A percentile compares a stretch with the other conserved stretches of the same genome.
phyloP scores from a whole-genome alignment of 352 stramenopile genomes.

The Phytophthora ramorum region DNA sequence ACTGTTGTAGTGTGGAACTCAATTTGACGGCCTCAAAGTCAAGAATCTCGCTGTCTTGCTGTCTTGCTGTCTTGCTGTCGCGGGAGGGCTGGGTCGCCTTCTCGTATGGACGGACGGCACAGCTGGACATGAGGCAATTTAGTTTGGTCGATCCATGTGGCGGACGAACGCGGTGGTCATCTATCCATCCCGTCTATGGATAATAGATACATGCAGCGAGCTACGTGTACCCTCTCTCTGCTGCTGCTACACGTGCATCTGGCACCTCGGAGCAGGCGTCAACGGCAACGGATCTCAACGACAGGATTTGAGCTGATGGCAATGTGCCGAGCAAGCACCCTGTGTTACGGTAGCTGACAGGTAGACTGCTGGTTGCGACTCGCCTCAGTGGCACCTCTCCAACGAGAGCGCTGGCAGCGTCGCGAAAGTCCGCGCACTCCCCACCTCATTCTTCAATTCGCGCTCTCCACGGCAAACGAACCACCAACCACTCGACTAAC shows the following conservation, averaged over 20 bases:
- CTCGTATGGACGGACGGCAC: too few relatives aligned
- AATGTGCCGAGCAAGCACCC: too few relatives aligned
- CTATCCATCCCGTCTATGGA: background rate
- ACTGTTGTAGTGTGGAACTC: too few relatives aligned
- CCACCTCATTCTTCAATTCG: slow-evolving; percentile 18
- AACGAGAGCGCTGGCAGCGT: background rate
- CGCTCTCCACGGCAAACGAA: slow-evolving; percentile 15
- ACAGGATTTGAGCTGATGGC: slow-evolving; percentile 18
- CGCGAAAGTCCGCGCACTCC: background rate
- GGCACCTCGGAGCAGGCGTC: slow-evolving; percentile 11
- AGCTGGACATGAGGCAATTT: slow-evolving; percentile 5
- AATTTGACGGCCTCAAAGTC: too few relatives aligned
- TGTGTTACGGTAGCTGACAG: slow-evolving; percentile 1
- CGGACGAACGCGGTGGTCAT: slow-evolving; percentile 14
- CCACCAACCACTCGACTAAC: slow-evolving; percentile 1
- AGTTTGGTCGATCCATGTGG: slow-evolving; percentile 6
- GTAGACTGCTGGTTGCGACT: slow-evolving; percentile 7
- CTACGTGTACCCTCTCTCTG: slow-evolving; percentile 3
- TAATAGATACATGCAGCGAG: background rate
- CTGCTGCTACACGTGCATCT: slow-evolving; percentile 12
- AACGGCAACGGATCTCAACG: slow-evolving; percentile 15
- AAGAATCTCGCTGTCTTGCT: too few relatives aligned
- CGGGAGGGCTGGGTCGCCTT: slow-evolving; percentile 1
- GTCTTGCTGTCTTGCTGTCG: background rate
- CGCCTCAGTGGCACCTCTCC: background rate